Evolutionary conservation across 306 rosid species (phyloP), one percentile per base, ranked within the genome.

Genomic region (Lathyrus aphaca): DNA sequence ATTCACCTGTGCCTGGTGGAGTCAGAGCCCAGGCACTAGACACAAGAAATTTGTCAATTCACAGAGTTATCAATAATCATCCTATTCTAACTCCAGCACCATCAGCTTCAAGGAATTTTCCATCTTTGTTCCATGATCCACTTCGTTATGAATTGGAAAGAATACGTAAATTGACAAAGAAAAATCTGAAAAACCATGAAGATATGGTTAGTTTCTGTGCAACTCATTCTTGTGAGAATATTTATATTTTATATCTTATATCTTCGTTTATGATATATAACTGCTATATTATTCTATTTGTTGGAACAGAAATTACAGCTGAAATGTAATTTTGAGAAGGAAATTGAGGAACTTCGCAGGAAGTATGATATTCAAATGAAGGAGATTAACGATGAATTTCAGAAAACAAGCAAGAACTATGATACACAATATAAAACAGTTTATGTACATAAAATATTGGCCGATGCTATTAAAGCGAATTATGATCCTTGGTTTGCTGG

Each of bases 101-200:
- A 18, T 51, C 73, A 56, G 77, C 68, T 35, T 80, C 79, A 19
- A 69, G 54, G 76, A 55, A 43, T 60, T 44, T 76, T 49, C 71
- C 59, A 5, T 68, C 60, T 48, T 38, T 55, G 44, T 37, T 29
- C 48, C 21, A 1, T 64, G 97, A 94, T 74, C 95, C 95, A 6
- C 87, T 94, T 51, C 77, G 79, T 59, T 68, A 21, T 60, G 96
- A 88, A 82, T 62, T 84, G 75, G 94, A 85, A 64, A 87, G 79
- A 73, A 44, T 90, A 58, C 70, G 23, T 7, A 82, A 58, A 69
- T 82, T 82, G 73, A 45, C 49, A 21, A 86, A 81, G 10, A 61
- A 82, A 55, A 62, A 48, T 30, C 29, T 45, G 3, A 87, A 78
- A 72, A 37, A 10, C 15, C 66, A 55, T 71, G 87, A 80, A 73